Conservation (phyloP, 2,329 filamentous ascomycete species). For the Colletotrichum tropicale region DNA sequence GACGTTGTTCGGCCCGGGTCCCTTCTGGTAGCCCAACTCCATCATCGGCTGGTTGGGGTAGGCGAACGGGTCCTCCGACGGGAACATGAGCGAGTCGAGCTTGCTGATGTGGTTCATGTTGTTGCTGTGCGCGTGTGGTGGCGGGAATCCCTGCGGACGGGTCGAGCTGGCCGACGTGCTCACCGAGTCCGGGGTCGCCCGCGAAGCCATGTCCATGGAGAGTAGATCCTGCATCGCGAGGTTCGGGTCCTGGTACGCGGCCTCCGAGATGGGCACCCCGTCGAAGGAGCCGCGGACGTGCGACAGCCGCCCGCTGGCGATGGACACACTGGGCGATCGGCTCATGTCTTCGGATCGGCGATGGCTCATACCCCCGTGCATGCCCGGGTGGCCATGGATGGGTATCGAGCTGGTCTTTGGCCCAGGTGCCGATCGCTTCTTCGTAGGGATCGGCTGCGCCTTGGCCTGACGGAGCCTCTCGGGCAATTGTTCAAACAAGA, state of each 20-base stretch:
- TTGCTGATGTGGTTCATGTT: slow-evolving; percentile 63
- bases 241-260: slow-evolving; percentile 36
- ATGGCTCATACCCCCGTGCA: slow-evolving; percentile 34
- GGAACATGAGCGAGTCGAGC: slow-evolving; percentile 81
- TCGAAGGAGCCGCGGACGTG: slow-evolving; percentile 36
- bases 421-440: slow-evolving; percentile 62
- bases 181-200: slow-evolving; percentile 46
- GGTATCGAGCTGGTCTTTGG: slow-evolving; percentile 36
- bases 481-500: slow-evolving; percentile 83
- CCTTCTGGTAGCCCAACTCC: slow-evolving; percentile 52
- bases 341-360: slow-evolving; percentile 37
- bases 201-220: slow-evolving; percentile 48
- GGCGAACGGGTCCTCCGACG: slow-evolving; percentile 76
- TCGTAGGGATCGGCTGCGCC: slow-evolving; percentile 44
- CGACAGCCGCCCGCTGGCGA: slow-evolving; percentile 24
- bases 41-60: slow-evolving; percentile 81
- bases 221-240: slow-evolving; percentile 49
- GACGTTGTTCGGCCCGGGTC: slow-evolving; percentile 34
- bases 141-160: slow-evolving; percentile 27
- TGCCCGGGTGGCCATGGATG: slow-evolving; percentile 30
- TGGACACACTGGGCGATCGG: slow-evolving; percentile 30
- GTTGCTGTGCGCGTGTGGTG: slow-evolving; percentile 27
- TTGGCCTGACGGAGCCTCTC: slow-evolving; percentile 66
- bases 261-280: slow-evolving; percentile 31
- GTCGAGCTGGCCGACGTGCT: slow-evolving; percentile 45